Percentiles rank a stretch among this genome's conserved stretches.
Conservation (phyloP, 768 basidiomycete genomes). For the Boletus reticuloceps region DNA sequence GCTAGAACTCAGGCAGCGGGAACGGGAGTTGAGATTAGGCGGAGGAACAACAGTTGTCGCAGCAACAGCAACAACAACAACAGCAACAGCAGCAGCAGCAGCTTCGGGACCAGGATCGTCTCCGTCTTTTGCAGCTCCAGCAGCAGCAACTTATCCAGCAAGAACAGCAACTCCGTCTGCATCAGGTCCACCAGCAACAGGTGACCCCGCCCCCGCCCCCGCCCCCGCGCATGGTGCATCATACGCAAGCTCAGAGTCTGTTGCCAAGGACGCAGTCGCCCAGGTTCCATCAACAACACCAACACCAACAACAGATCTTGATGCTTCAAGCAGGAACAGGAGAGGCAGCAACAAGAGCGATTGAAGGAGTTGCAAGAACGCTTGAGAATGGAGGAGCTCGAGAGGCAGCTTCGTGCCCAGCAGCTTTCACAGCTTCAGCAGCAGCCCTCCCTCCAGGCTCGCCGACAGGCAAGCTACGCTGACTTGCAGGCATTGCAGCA, state of each 20-base stretch:
- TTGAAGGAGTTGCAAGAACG: constrained; percentile 64
- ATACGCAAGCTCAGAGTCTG: constrained; percentile 20
- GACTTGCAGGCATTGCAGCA: constrained; percentile 50
- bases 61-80: constrained; percentile 40
- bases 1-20: constrained; percentile 45
- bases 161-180: constrained; percentile 37
- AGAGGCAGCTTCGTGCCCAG: constrained; percentile 57
- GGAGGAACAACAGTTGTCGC: constrained; percentile 36
- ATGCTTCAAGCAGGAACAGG: constrained; percentile 68
- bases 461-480: constrained; percentile 40
- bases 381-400: constrained; percentile 60
- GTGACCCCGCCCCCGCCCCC: constrained; percentile 69
- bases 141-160: constrained; percentile 37
- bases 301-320: constrained; percentile 69
- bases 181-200: constrained; percentile 37
- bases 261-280: constrained; percentile 69
- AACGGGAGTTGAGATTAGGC: constrained; percentile 38
- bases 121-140: constrained; percentile 43
- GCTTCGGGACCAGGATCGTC: constrained; percentile 41
- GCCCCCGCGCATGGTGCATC: constrained; percentile 64
- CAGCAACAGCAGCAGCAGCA: constrained; percentile 36
- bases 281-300: constrained; percentile 74
- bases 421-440: constrained; percentile 49
- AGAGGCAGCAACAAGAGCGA: constrained; percentile 54
- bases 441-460: constrained; percentile 38